phyloP scores from a whole-genome alignment of 352 stramenopile genomes.

The Pythium biforme region DNA sequence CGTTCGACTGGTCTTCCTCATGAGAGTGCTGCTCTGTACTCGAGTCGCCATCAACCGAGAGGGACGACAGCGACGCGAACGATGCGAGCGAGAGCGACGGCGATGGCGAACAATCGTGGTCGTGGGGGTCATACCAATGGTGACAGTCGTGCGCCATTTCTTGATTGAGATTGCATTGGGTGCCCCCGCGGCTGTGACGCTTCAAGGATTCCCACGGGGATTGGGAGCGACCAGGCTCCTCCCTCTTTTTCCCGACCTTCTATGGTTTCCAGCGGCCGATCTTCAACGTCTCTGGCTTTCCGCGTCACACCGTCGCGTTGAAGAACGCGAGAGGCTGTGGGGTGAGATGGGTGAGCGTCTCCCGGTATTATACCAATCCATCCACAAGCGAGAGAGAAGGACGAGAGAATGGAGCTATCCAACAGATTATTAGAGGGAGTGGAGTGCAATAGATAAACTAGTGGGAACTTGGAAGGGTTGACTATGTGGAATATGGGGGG shows the following conservation, averaged over 20 bases:
- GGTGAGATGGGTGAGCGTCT: not conserved
- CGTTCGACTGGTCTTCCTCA: too few species aligned
- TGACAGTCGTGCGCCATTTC: not conserved
- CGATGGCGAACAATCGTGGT: not conserved
- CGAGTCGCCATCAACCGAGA: slow-evolving; percentile 7
- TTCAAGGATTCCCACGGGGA: not conserved
- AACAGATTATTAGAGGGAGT: slow-evolving; percentile 2
- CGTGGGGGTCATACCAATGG: not conserved
- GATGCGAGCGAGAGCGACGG: slow-evolving; percentile 12
- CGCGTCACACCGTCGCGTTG: not conserved
- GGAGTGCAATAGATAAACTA: slow-evolving; percentile 24
- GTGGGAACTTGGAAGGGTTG: not conserved
- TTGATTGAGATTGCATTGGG: not conserved
- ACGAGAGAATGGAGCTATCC: not conserved
- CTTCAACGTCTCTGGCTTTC: not conserved
- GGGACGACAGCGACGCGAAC: slow-evolving; percentile 16
- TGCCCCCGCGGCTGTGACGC: not conserved
- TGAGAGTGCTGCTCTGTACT: not conserved
- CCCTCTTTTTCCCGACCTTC: not conserved
- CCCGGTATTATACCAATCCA: too few species aligned
- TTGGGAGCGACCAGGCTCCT: not conserved
- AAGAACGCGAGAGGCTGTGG: not conserved
- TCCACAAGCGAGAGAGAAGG: not conserved
- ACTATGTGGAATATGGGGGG: too few species aligned
- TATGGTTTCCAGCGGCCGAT: not conserved